phyloP scores from a whole-genome alignment of 2,329 filamentous ascomycete genomes.

The Fusarium sp. region DNA sequence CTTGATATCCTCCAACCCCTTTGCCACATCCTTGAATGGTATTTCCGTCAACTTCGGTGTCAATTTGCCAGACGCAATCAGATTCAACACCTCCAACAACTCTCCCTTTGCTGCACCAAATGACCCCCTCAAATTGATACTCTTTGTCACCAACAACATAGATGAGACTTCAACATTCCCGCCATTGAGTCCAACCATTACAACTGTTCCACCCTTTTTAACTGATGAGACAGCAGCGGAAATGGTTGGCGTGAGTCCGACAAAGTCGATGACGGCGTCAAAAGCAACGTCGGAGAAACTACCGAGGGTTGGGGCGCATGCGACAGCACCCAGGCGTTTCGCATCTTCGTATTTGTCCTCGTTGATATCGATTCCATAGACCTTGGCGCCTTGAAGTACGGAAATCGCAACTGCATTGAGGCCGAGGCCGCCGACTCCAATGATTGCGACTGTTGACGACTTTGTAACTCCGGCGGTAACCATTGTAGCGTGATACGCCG shows the following conservation, averaged over 20 bases:
- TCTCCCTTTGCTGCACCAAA: conserved; percentile 17
- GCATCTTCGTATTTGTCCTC: conserved; percentile 14
- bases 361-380: conserved; percentile 21
- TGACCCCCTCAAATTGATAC: conserved; percentile 13
- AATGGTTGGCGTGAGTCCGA: background rate
- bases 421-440: conserved; percentile 18
- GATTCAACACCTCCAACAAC: conserved; percentile 3
- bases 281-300: background rate
- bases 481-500: conserved; percentile 20
- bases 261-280: background rate
- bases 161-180: background rate
- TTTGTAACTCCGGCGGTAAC: background rate
- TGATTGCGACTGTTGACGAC: conserved; percentile 11
- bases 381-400: conserved; percentile 12
- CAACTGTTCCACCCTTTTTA: conserved; percentile 3
- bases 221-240: background rate
- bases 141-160: conserved; percentile 12
- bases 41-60: conserved; percentile 13
- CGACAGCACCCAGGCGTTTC: conserved; percentile 3
- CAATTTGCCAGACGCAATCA: conserved; percentile 12
- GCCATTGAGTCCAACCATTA: conserved; percentile 13
- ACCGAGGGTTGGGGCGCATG: background rate
- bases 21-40: conserved; percentile 11
- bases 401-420: conserved; percentile 21
- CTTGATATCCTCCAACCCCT: conserved; percentile 12